Conservation (phyloP, 495 filamentous ascomycete species). For the Trichoderma asperelloides region DNA sequence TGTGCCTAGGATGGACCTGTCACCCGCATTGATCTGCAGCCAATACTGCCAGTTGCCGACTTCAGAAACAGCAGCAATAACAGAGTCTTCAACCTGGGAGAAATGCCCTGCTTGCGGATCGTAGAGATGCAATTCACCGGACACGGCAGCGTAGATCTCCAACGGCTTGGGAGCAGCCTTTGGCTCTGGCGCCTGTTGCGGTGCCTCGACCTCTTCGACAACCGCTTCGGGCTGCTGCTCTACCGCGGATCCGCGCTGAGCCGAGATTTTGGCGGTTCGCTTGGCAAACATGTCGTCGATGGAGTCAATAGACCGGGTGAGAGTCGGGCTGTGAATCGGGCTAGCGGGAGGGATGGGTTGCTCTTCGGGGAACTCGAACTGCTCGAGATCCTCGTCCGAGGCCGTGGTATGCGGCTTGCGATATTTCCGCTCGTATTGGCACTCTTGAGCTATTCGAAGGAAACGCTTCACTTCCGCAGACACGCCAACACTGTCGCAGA, state of each 20-base stretch:
- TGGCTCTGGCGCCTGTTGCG: slow-evolving; percentile 18
- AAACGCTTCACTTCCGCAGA: slow-evolving; percentile 68
- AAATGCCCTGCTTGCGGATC: slow-evolving; percentile 82
- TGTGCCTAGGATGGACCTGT: slow-evolving; percentile 70
- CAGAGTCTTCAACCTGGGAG: slow-evolving; percentile 63
- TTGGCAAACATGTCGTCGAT: slow-evolving; percentile 34
- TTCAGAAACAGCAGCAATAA: slow-evolving; percentile 75
- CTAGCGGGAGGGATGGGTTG: slow-evolving; percentile 76
- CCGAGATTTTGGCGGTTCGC: slow-evolving; percentile 24
- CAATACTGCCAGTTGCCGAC: slow-evolving; percentile 92
- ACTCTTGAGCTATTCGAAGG: slow-evolving; percentile 76
- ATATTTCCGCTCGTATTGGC: slow-evolving; percentile 95
- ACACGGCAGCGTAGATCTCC: slow-evolving; percentile 67
- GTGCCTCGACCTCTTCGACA: slow-evolving; percentile 8
- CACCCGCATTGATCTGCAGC: slow-evolving; percentile 72
- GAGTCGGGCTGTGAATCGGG: slow-evolving; percentile 57
- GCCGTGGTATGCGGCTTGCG: slow-evolving; percentile 68
- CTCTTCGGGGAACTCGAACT: slow-evolving; percentile 74
- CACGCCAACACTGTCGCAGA: slow-evolving; percentile 69
- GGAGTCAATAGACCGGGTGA: slow-evolving; percentile 34
- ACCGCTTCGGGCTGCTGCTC: neutral
- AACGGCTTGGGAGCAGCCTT: slow-evolving; percentile 53
- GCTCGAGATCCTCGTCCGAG: slow-evolving; percentile 66
- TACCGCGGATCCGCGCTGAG: slow-evolving; percentile 21
- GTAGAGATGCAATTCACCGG: slow-evolving; percentile 84